phyloP scores from a whole-genome alignment of 1,284 basidiomycete species.

The Austroboletus niveus region DNA sequence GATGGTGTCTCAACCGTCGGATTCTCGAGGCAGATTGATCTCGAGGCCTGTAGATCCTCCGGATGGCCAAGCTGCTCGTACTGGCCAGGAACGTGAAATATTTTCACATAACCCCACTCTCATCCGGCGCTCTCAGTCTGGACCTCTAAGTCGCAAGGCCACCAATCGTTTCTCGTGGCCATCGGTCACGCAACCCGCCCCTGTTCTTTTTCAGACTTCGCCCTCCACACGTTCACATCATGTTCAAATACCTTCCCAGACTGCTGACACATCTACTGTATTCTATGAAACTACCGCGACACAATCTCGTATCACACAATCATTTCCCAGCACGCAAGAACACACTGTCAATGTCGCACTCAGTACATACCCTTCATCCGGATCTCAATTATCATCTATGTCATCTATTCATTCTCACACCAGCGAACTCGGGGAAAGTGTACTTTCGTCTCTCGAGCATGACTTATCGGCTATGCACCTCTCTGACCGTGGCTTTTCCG shows the following conservation, averaged over 20 bases:
- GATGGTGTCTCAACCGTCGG: slow-evolving; percentile 6
- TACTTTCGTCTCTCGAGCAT: slow-evolving; percentile 20
- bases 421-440: slow-evolving; percentile 11
- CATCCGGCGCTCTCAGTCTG: slow-evolving; percentile 42
- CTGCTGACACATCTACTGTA: slow-evolving; percentile 49
- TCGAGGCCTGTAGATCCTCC: slow-evolving; percentile 13
- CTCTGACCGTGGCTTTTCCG: slow-evolving; percentile 14
- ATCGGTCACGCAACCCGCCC: slow-evolving; percentile 29
- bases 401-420: slow-evolving; percentile 28
- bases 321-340: slow-evolving; percentile 18
- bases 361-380: slow-evolving; percentile 41
- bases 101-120: slow-evolving; percentile 33
- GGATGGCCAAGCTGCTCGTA: slow-evolving; percentile 11
- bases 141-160: slow-evolving; percentile 35
- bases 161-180: slow-evolving; percentile 38
- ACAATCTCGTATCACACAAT: slow-evolving; percentile 25
- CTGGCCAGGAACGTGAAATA: slow-evolving; percentile 25
- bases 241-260: slow-evolving; percentile 28
- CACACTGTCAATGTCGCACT: slow-evolving; percentile 24
- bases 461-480: slow-evolving; percentile 18
- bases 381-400: slow-evolving; percentile 41
- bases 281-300: slow-evolving; percentile 53
- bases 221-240: slow-evolving; percentile 35
- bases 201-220: slow-evolving; percentile 43
- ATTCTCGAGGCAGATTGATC: slow-evolving; percentile 26